Evolutionary conservation across 768 basidiomycete species (phyloP), one percentile per base, ranked within the genome.

Genomic region (Trametes meyenii): DNA sequence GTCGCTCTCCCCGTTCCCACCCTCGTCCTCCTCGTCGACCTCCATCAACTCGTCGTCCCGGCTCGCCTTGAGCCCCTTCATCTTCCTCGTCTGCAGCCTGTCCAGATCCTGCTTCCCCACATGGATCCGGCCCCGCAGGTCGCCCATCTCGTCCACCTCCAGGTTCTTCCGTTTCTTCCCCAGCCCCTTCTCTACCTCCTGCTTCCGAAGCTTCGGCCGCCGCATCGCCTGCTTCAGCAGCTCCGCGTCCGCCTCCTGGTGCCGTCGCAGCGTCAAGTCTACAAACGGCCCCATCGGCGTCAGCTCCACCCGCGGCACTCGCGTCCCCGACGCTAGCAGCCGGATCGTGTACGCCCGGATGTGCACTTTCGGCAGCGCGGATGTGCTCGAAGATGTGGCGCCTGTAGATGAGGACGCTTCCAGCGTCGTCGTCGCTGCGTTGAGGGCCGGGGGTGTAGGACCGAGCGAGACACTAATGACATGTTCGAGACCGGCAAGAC

Each of bases 71-170:
- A 99, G 74, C 11, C 93, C 96, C 78, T 97, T 98, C 93, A 98
- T 96, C 82, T 97, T 97, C 71, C 94, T 83, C 60, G 88, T 88
- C 81, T 97, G 94, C 75, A 98, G 69, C 77, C 83, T 90, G 66
- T 74, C 76, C 68, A 99, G 73, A 76, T 98, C 93, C 78, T 99
- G 96, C 74, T 86, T 92, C 60, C 78, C 91, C 58, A 98, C 75
- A 74, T 98, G 96, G 29, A 99, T 85, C 60, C 86, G 82, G 45
- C 96, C 97, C 69, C 96, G 84, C 75, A 95, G 74, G 72, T 99
- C 93, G 58, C 97, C 97, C 96, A 98, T 97, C 75, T 92, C 94
- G 79, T 99, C 96, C 69, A 94, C 92, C 78, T 94, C 94, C 75
- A 94, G 72, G 72, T 99, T 99, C 85, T 94, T 96, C 75, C 82